Conservation (phyloP, 1,284 basidiomycete genomes). For the Vanrija pseudolonga region DNA sequence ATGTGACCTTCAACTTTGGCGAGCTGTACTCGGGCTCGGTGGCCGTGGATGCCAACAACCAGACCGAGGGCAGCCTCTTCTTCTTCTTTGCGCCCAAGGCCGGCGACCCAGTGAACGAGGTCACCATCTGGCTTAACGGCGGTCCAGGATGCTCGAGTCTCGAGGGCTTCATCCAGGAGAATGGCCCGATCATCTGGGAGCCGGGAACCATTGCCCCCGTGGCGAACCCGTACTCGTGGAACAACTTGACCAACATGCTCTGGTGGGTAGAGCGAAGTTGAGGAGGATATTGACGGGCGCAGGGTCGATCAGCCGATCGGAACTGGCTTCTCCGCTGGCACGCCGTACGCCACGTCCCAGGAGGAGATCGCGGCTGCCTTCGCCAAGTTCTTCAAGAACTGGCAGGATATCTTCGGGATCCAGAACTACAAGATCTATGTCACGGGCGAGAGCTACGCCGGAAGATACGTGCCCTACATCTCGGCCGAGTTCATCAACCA, state of each 20-base stretch:
- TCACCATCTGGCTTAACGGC: slow-evolving; percentile 29
- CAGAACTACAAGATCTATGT: slow-evolving; percentile 25
- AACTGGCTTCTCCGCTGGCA: slow-evolving; percentile 73
- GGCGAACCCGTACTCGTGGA: slow-evolving; percentile 70
- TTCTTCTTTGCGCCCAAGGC: slow-evolving; percentile 22
- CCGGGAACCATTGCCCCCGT: slow-evolving; percentile 63
- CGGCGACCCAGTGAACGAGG: slow-evolving; percentile 26
- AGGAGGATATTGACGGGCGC: not conserved
- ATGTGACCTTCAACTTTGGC: slow-evolving; percentile 10
- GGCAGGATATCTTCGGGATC: slow-evolving; percentile 13
- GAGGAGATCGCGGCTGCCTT: slow-evolving; percentile 43
- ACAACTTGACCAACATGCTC: slow-evolving; percentile 56
- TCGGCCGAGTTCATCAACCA: slow-evolving; percentile 29
- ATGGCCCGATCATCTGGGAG: slow-evolving; percentile 70
- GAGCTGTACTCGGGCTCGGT: slow-evolving; percentile 22
- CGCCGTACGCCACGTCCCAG: slow-evolving; percentile 56
- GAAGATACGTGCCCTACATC: slow-evolving; percentile 50
- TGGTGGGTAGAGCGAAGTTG: slow-evolving; percentile 4
- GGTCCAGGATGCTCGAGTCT: slow-evolving; percentile 61
- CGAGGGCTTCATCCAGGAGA: slow-evolving; percentile 74
- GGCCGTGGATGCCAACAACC: slow-evolving; percentile 16
- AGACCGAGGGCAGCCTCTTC: slow-evolving; percentile 17
- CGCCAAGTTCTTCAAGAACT: slow-evolving; percentile 23
- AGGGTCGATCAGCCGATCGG: slow-evolving; percentile 66
- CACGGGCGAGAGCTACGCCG: slow-evolving; percentile 45